These are phyloP conservation scores for Babesia bigemina DNA, from an alignment of 169 alveolate genomes.

Conservation along the genomic window DNA sequence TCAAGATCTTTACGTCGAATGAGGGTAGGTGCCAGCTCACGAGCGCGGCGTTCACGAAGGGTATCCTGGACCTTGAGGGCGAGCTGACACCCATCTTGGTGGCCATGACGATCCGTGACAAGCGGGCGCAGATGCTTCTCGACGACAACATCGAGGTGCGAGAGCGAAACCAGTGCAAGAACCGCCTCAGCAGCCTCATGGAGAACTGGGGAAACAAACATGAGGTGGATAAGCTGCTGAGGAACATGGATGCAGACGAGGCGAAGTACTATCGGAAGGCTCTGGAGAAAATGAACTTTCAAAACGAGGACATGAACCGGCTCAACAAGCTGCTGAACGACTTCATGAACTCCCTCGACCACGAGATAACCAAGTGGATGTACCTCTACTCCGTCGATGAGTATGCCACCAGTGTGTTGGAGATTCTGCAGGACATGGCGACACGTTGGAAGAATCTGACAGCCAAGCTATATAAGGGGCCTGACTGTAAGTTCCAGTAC, in stretches of 20 bases:
- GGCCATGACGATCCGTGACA: conserved; percentile 87
- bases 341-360: conserved; percentile 65
- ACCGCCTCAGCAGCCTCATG: conserved; percentile 40
- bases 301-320: conserved; percentile 47
- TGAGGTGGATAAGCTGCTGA: conserved; percentile 44
- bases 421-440: conserved; percentile 66
- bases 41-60: conserved; percentile 97
- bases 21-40: conserved; percentile 98
- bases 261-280: conserved; percentile 54
- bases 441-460: conserved; percentile 71
- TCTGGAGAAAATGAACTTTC: conserved; percentile 45
- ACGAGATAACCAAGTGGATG: conserved; percentile 76
- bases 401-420: conserved; percentile 71
- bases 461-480: conserved; percentile 30
- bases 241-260: conserved; percentile 53
- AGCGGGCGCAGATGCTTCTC: conserved; percentile 73
- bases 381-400: conserved; percentile 75
- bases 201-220: conserved; percentile 52
- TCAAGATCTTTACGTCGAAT: conserved; percentile 95
- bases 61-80: conserved; percentile 95
- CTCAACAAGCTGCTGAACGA: conserved; percentile 59
- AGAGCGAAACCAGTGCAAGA: conserved; percentile 72
- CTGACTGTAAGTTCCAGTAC: conserved; percentile 74
- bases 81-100: conserved; percentile 95
- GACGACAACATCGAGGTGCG: conserved; percentile 71